Evolutionary conservation across 306 rosid genomes (phyloP), one percentile per base, ranked within the genome.

Genomic region (Dryas drummondii): DNA sequence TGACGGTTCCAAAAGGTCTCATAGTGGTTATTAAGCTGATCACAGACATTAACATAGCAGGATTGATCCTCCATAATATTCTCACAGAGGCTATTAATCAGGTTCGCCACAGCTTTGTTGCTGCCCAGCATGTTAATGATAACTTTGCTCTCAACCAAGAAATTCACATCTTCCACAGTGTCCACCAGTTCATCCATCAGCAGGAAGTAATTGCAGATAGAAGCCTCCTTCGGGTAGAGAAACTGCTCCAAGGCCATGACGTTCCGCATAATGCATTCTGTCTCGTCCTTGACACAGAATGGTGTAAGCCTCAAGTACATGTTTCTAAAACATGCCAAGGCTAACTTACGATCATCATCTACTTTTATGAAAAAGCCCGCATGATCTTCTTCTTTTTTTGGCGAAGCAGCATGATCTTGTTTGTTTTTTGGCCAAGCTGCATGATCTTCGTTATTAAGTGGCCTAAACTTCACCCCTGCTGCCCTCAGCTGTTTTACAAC

Each of bases 221-320:
- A 81, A 15, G 88, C 76, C 0, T 79, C 13, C 0, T 66, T 22
- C 0, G 90, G 86, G 22, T 87, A 85, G 42, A 83, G 79, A 47
- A 91, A 86, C 63, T 82, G 91, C 76, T 87, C 91, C 12, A 89
- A 59, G 2, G 94, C 90, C 69, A 87, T 84, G 2, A 89, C 77
- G 69, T 89, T 89, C 44, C 91, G 55, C 0, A 83, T 52, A 26
- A 85, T 4, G 32, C 60, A 50, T 32, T 69, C 60, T 15, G 73
- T 17, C 46, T 69, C 73, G n/a, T 69, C n/a, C 4, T 55, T 51
- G 17, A 55, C 73, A 55, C 32, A 27, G n/a, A 68, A 50, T 15
- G 0, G 47, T 9, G 73, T 51, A 5, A 69, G 46, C 60, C 15
- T 51, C 48, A 69, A 37, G 47, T 69, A 27, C 61, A 32, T 69